phyloP scores from a whole-genome alignment of 805 yeast species.

The Ogataea nitratoaversa region DNA sequence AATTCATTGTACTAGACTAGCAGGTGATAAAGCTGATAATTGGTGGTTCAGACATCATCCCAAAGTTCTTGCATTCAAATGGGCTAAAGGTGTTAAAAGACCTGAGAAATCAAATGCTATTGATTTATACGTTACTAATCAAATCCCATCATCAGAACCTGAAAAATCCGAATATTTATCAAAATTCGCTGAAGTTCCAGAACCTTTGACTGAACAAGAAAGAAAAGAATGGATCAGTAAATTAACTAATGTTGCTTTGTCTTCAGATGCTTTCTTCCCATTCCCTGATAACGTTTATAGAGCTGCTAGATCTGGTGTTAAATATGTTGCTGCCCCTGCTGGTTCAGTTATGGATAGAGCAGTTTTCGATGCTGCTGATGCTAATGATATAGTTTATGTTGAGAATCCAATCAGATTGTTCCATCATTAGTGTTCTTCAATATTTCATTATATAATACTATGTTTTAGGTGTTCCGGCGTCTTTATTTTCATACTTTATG shows the following conservation, averaged over 20 bases:
- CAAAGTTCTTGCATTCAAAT: slow-evolving; percentile 82
- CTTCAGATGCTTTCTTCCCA: slow-evolving; percentile 99
- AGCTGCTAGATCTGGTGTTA: slow-evolving; percentile 95
- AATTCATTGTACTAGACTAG: slow-evolving; percentile 98
- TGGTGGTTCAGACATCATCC: slow-evolving; percentile 99
- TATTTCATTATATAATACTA: too few relatives aligned
- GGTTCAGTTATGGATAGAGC: slow-evolving; percentile 98
- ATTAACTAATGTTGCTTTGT: slow-evolving; percentile 80
- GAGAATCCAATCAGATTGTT: slow-evolving; percentile 96
- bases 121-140: slow-evolving; percentile 87
- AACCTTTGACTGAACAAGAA: slow-evolving; percentile 77
- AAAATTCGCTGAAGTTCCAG: slow-evolving; percentile 80
- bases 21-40: slow-evolving; percentile 99
- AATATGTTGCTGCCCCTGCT: slow-evolving; percentile 92
- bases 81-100: slow-evolving; percentile 98
- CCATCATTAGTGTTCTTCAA: slow-evolving; percentile 97
- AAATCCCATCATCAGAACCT: slow-evolving; percentile 87
- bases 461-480: too few relatives aligned
- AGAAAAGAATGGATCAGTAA: slow-evolving; percentile 82
- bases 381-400: slow-evolving; percentile 83
- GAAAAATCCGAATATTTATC: slow-evolving; percentile 90
- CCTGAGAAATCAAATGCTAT: slow-evolving; percentile 98
- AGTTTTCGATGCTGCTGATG: slow-evolving; percentile 93
- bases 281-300: slow-evolving; percentile 99
- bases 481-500: too few relatives aligned